A percentile compares a stretch with the other conserved stretches of the same genome.
phyloP scores from a whole-genome alignment of 306 rosid genomes.

The Carpinus fangiana region DNA sequence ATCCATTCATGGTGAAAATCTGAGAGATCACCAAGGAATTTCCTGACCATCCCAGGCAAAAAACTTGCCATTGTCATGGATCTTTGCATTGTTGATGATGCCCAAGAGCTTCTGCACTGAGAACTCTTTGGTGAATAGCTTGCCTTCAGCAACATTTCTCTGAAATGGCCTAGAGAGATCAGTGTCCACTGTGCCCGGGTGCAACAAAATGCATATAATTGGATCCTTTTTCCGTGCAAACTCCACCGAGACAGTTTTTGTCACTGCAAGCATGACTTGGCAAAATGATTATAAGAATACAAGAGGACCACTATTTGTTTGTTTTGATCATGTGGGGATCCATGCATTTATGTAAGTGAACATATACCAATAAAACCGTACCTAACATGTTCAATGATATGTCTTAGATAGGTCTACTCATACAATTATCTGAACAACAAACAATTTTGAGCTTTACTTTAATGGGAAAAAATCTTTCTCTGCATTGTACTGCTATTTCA shows the following conservation, averaged over 20 bases:
- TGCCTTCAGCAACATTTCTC: constrained; percentile 72
- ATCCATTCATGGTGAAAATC: neutral
- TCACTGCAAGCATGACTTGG: constrained; percentile 45
- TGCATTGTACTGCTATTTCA: too few relatives aligned
- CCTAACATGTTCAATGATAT: neutral
- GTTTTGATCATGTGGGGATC: neutral
- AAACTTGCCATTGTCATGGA: constrained; percentile 81
- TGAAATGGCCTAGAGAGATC: constrained; percentile 95
- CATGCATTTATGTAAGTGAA: neutral
- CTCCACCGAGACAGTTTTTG: constrained; percentile 71
- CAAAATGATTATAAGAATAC: neutral
- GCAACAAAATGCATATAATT: constrained; percentile 69
- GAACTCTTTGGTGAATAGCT: constrained; percentile 77
- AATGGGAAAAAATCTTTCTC: too few relatives aligned
- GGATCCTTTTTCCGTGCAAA: constrained; percentile 84
- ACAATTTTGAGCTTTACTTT: too few relatives aligned
- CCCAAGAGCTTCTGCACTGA: constrained; percentile 72
- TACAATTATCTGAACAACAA: too few relatives aligned
- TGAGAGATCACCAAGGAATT: constrained; percentile 73
- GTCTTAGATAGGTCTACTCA: neutral
- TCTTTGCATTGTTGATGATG: constrained; percentile 65
- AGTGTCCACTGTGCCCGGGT: constrained; percentile 97
- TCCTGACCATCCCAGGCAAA: constrained; percentile 98
- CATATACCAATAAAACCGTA: neutral
- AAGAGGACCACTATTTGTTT: constrained; percentile 17